These are phyloP conservation scores for Sutorius eximius DNA, from an alignment of 1,284 basidiomycete genomes.

Conservation along the genomic window DNA sequence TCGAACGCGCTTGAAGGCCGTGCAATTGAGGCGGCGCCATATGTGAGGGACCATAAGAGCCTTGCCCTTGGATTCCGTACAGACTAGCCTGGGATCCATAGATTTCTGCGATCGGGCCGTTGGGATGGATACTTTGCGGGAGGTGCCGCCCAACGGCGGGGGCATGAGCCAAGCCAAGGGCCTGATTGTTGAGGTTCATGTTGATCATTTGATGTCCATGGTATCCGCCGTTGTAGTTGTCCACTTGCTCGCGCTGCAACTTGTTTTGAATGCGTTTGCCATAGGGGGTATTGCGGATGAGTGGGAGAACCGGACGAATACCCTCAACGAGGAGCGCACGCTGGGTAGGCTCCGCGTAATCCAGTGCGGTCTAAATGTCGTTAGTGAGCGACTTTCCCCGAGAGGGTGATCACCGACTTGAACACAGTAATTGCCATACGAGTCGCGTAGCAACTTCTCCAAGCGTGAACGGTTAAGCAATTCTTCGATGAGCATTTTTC, in stretches of 20 bases:
- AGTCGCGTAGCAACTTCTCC: constrained; percentile 94
- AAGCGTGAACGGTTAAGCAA: constrained; percentile 91
- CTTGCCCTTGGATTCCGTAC: constrained; percentile 57
- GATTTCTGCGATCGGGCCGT: constrained; percentile 63
- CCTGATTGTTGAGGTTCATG: constrained; percentile 57
- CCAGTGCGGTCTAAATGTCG: constrained; percentile 79
- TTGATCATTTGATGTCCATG: constrained; percentile 63
- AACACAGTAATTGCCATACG: constrained; percentile 94
- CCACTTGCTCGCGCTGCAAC: constrained; percentile 88
- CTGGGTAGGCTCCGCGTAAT: constrained; percentile 90
- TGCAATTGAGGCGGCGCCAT: constrained; percentile 55
- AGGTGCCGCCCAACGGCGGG: constrained; percentile 52
- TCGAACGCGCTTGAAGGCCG: constrained; percentile 61
- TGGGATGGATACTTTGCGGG: constrained; percentile 50
- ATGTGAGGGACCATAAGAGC: constrained; percentile 42
- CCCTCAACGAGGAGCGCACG: constrained; percentile 87
- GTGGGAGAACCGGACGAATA: constrained; percentile 92
- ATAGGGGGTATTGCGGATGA: constrained; percentile 96
- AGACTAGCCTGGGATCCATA: constrained; percentile 63
- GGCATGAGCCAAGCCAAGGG: constrained; percentile 46
- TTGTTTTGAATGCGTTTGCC: constrained; percentile 98
- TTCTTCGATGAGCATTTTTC: constrained; percentile 95
- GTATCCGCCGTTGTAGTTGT: constrained; percentile 58
- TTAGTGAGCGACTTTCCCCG: constrained; percentile 5
- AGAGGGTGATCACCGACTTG: constrained; percentile 49